Evolutionary conservation across 2,329 filamentous ascomycete genomes (phyloP).

Genomic region (Neofusicoccum ribis): DNA sequence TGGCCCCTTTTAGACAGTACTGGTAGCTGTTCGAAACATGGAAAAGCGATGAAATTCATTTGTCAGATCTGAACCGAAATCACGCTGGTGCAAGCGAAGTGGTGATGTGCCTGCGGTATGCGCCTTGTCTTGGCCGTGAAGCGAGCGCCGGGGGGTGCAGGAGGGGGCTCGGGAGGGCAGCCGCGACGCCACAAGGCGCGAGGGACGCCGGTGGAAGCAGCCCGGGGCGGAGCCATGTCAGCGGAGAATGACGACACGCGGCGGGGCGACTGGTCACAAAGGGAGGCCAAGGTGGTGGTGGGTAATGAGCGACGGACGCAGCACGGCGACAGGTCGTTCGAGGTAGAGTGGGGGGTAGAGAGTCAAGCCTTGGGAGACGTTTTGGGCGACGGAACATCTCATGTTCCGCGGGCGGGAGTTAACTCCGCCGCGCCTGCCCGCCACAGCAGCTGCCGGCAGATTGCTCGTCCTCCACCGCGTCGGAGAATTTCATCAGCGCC

Average conservation of each 20-base stretch:
- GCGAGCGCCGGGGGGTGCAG: not conserved
- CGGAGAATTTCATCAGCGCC: not conserved
- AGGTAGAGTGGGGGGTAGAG: conserved; percentile 1
- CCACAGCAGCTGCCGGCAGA: too few relatives aligned
- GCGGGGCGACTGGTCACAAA: not conserved
- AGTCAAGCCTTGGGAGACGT: not conserved
- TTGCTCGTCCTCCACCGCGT: not conserved
- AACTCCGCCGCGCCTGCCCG: not conserved
- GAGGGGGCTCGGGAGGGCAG: not conserved
- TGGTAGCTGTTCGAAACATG: conserved; percentile 10
- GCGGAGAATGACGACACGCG: conserved; percentile 6
- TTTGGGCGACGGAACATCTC: not conserved
- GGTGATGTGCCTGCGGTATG: conserved; percentile 1
- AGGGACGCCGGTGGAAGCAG: too few relatives aligned
- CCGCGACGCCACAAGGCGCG: not conserved
- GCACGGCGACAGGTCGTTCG: not conserved
- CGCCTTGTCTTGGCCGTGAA: not conserved
- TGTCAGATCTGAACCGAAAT: conserved; percentile 1
- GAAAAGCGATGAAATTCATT: conserved; percentile 13
- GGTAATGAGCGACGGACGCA: not conserved
- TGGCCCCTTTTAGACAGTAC: conserved; percentile 3
- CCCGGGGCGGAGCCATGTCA: not conserved
- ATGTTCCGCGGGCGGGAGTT: not conserved
- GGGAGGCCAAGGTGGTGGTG: not conserved
- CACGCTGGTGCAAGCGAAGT: not conserved